Evolutionary conservation across 2,329 filamentous ascomycete genomes (phyloP).

Genomic region (Phaeosphaeria sp.): DNA sequence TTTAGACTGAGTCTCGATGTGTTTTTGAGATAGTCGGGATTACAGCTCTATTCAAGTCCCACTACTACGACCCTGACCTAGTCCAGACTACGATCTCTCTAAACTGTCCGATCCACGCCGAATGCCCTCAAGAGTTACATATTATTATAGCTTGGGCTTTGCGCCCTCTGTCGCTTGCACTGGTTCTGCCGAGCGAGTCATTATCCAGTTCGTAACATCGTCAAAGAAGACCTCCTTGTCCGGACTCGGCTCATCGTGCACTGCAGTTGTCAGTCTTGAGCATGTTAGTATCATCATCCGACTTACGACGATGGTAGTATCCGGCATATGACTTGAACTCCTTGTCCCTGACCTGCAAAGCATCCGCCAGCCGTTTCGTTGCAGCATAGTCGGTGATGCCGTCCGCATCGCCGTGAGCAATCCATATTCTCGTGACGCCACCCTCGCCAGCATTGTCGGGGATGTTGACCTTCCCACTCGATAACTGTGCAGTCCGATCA

Average conservation of each 20-base stretch:
- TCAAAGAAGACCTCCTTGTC: constrained; percentile 44
- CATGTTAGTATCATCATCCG: not conserved
- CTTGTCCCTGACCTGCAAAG: constrained; percentile 68
- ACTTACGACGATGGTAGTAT: constrained; percentile 73
- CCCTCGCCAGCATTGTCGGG: constrained; percentile 53
- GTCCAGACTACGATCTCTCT: too few relatives aligned
- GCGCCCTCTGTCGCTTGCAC: constrained; percentile 34
- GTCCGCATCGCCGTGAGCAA: constrained; percentile 81
- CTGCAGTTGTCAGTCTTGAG: constrained; percentile 29
- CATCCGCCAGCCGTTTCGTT: constrained; percentile 69
- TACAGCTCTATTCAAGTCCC: too few relatives aligned
- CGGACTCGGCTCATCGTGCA: constrained; percentile 47
- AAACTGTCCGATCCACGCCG: too few relatives aligned
- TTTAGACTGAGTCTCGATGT: not conserved
- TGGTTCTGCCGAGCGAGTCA: constrained; percentile 40
- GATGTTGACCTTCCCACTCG: constrained; percentile 60
- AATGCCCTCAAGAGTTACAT: too few relatives aligned
- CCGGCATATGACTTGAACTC: constrained; percentile 77
- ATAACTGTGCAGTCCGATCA: constrained; percentile 71
- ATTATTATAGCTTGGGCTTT: constrained; percentile 46
- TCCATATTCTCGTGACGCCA: constrained; percentile 70
- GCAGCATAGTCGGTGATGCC: constrained; percentile 70
- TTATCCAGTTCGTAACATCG: constrained; percentile 46
- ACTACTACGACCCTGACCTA: constrained; percentile 2
- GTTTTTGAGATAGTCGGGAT: too few relatives aligned